phyloP scores from a whole-genome alignment of 2,329 filamentous ascomycete genomes.

The Diaporthe destruens region DNA sequence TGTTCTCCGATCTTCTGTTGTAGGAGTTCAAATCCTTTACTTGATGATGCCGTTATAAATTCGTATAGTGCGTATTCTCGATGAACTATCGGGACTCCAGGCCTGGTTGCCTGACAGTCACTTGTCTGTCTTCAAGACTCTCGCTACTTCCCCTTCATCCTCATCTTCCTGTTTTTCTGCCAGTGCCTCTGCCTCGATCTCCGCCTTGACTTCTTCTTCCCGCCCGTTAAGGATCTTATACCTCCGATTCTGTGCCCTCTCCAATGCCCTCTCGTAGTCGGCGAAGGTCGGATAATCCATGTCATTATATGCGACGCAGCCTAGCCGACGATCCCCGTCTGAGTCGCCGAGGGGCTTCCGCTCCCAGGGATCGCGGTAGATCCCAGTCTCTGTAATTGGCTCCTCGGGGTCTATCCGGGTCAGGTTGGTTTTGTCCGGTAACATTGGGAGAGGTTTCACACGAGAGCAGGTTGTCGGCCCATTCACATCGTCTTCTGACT shows the following conservation, averaged over 20 bases:
- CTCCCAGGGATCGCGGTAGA: conserved; percentile 50
- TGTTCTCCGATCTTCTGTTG: no score
- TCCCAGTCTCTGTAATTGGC: conserved; percentile 43
- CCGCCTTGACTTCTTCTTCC: neutral
- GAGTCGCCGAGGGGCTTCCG: conserved; percentile 38
- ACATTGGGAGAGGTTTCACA: conserved; percentile 43
- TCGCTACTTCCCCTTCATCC: neutral
- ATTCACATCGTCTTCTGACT: conserved; percentile 25
- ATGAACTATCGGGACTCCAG: no score
- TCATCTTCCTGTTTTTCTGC: neutral
- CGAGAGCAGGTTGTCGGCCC: no score
- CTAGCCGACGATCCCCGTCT: neutral
- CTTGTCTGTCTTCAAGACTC: neutral
- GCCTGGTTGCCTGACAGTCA: neutral
- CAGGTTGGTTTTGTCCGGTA: conserved; percentile 42
- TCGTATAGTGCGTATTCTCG: no score
- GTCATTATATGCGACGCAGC: neutral
- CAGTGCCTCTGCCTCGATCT: neutral
- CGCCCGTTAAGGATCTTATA: neutral
- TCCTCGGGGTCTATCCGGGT: conserved; percentile 48
- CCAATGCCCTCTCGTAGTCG: neutral
- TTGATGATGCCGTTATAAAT: no score
- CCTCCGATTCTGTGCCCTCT: neutral
- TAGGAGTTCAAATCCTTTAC: no score
- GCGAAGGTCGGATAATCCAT: neutral